Percentiles rank a stretch among this genome's conserved stretches.
Evolutionary conservation across 345 rosid genomes (phyloP).

Genomic region (Populus deltoides): DNA sequence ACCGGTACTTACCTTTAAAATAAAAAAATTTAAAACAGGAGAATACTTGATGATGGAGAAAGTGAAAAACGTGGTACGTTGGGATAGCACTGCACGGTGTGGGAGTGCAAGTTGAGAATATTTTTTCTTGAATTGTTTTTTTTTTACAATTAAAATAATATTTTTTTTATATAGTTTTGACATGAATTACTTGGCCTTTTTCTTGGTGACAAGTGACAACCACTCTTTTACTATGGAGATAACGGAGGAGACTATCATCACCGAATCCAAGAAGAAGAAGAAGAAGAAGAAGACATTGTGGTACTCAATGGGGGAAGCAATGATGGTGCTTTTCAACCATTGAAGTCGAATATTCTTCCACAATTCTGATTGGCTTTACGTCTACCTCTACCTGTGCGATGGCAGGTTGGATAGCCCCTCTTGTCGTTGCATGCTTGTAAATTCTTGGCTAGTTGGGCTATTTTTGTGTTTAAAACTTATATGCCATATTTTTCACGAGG

Average conservation of each 20-base stretch:
- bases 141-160: no score
- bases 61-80: slow-evolving; percentile 18
- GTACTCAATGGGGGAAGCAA: no score
- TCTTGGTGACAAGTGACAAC: neutral
- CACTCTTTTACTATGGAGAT: neutral
- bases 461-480: no score
- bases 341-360: neutral
- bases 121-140: no score
- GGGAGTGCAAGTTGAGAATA: no score
- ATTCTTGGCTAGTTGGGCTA: neutral
- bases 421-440: neutral
- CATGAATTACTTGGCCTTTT: neutral
- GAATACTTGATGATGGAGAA: slow-evolving; percentile 27
- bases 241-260: neutral
- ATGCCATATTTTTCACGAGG: neutral
- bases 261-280: neutral
- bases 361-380: neutral
- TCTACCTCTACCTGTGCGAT: no score
- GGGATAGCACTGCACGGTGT: slow-evolving; percentile 4
- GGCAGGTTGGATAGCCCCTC: no score
- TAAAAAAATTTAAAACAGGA: neutral
- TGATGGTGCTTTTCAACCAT: neutral
- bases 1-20: neutral
- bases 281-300: neutral
- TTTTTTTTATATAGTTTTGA: no score